These are phyloP conservation scores for Scedosporium apiospermum DNA, from an alignment of 2,329 filamentous ascomycete genomes.

Conservation along the genomic window DNA sequence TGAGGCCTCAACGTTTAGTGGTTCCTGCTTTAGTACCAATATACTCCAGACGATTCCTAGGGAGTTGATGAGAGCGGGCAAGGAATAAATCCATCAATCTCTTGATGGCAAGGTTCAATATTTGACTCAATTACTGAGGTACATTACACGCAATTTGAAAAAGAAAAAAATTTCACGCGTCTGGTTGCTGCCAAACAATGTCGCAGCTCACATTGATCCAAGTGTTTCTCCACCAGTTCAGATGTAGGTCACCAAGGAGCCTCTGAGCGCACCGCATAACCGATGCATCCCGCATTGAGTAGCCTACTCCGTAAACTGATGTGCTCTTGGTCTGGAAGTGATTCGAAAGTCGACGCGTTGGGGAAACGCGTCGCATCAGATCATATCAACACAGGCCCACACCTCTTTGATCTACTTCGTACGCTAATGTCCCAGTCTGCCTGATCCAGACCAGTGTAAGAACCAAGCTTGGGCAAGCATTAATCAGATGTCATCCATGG, in stretches of 20 bases:
- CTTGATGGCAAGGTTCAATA: not conserved
- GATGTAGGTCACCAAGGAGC: too few species aligned
- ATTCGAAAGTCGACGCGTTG: not conserved
- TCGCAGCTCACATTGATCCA: too few species aligned
- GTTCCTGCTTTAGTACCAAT: not conserved
- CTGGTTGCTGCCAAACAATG: too few species aligned
- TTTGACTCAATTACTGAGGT: too few species aligned
- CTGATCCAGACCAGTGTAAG: not conserved
- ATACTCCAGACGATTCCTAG: not conserved
- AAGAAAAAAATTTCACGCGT: too few species aligned
- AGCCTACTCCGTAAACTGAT: not conserved
- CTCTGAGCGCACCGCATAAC: too few species aligned
- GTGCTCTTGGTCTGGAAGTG: too few species aligned
- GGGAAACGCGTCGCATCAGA: not conserved
- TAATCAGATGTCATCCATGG: not conserved
- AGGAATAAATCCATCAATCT: not conserved
- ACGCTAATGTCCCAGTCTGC: too few species aligned
- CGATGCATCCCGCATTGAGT: not conserved
- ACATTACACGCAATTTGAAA: too few species aligned
- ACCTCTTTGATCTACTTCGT: too few species aligned
- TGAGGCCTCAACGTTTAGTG: not conserved
- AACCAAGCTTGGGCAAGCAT: not conserved
- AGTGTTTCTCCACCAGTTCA: too few species aligned
- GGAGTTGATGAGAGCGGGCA: not conserved
- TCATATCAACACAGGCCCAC: not conserved